phyloP scores from a whole-genome alignment of 163 green algal species.

The Prototheca cutis region DNA sequence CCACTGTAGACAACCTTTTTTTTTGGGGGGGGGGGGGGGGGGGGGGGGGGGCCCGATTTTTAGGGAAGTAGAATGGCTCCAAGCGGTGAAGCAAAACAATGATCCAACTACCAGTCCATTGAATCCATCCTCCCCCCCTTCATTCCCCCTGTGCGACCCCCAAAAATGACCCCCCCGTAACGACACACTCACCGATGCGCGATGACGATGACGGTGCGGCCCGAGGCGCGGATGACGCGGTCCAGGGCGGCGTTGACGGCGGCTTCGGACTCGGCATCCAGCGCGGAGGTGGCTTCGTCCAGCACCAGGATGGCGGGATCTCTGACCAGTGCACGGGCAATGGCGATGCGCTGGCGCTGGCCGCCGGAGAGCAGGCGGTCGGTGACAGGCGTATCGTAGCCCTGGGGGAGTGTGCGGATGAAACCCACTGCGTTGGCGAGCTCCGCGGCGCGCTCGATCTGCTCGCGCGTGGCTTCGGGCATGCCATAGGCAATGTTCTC shows the following conservation, averaged over 20 bases:
- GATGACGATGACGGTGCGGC: slow-evolving; percentile 71
- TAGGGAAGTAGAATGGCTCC: too few relatives aligned
- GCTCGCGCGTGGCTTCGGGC: slow-evolving; percentile 14
- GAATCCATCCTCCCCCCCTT: too few relatives aligned
- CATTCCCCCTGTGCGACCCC: too few relatives aligned
- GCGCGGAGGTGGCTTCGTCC: slow-evolving; percentile 66
- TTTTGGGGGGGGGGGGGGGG: too few relatives aligned
- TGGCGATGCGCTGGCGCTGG: slow-evolving; percentile 85
- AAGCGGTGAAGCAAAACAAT: too few relatives aligned
- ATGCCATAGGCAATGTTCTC: slow-evolving; percentile 70
- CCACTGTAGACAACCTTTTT: slow-evolving; percentile 74
- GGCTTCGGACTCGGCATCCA: slow-evolving; percentile 65
- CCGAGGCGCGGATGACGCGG: slow-evolving; percentile 40
- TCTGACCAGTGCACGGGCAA: slow-evolving; percentile 75
- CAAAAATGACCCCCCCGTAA: too few relatives aligned
- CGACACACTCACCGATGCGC: too few relatives aligned
- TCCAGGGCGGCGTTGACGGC: slow-evolving; percentile 60
- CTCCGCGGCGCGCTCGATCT: slow-evolving; percentile 54
- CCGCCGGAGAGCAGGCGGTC: slow-evolving; percentile 74
- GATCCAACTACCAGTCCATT: too few relatives aligned
- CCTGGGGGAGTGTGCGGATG: slow-evolving; percentile 67
- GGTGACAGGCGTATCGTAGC: slow-evolving; percentile 62
- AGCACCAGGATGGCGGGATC: slow-evolving; percentile 64
- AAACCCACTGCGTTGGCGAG: slow-evolving; percentile 86
- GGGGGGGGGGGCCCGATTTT: too few relatives aligned